A percentile compares a stretch with the other conserved stretches of the same genome.
phyloP scores from a whole-genome alignment of 1,139 yeast genomes.

The Protomyces inundatus region DNA sequence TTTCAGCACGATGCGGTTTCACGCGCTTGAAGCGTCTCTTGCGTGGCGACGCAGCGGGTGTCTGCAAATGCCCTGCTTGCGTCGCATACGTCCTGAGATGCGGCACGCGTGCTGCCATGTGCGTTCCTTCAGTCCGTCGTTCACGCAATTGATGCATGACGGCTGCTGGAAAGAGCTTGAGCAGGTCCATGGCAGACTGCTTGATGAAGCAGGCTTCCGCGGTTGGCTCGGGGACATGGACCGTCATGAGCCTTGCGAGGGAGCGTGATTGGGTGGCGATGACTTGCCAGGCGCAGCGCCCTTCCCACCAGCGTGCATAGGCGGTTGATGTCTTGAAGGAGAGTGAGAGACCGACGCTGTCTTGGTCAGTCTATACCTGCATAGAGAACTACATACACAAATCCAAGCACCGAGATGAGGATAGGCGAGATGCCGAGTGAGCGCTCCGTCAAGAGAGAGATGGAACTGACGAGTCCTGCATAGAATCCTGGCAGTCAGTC shows the following conservation, averaged over 20 bases:
- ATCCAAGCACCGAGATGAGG: constrained; percentile 30
- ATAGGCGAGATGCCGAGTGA: constrained; percentile 28
- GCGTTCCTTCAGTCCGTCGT: constrained; percentile 22
- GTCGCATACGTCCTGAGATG: constrained; percentile 26
- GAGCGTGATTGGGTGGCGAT: constrained; percentile 26
- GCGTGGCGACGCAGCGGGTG: neutral
- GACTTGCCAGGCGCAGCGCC: constrained; percentile 29
- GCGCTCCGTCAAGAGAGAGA: constrained; percentile 26
- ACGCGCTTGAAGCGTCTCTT: neutral
- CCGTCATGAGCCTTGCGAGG: constrained; percentile 28
- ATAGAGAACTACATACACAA: neutral
- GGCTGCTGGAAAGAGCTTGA: constrained; percentile 29
- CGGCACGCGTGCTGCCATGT: neutral
- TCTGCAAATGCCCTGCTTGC: neutral
- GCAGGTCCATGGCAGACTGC: constrained; percentile 25
- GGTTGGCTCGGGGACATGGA: constrained; percentile 11
- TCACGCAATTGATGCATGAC: constrained; percentile 31
- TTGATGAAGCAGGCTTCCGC: constrained; percentile 25
- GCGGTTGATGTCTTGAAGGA: constrained; percentile 31
- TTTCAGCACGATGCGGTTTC: neutral
- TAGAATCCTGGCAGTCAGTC: neutral
- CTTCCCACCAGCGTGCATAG: constrained; percentile 31
- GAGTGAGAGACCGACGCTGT: constrained; percentile 29
- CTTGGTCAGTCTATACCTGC: too few species aligned
- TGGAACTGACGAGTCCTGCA: constrained; percentile 21